Base-by-base conservation (phyloP, 331 rosid species). In the Phaseolus coccineus region DNA sequence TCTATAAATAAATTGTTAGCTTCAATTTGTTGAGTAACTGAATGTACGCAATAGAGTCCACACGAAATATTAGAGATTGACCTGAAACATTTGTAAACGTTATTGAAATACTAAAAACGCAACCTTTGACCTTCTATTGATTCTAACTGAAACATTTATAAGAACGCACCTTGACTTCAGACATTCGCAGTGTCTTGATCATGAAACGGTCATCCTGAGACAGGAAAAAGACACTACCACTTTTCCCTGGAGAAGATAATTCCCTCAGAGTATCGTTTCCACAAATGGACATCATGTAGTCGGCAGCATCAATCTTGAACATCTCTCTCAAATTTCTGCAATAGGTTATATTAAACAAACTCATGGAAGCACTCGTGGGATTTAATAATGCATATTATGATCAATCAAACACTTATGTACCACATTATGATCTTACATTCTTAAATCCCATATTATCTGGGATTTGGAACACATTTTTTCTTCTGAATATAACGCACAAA, bases 271-370 rank as follows among this genome's bases (percentile, higher is more conserved):
- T 88, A 85, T 94, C 98, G 81, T 91, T 94, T 84, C 98, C 98
- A 71, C 98, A 94, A 74, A 94, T 90, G 77, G 98, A 91, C 92
- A 94, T 94, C 98, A 94, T 94, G 88, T 94, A 94, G 82, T 94
- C 96, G 1, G 98, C 98, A 69, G 98, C 87, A 80, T 94, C 98
- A 84, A 94, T 94, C 89, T 90, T 91, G 88, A 94, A 94, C 91
- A 94, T 35, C 83, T 91, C 98, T 85, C 97, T 89, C 76, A 94
- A 85, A 86, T 94, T 90, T 90, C 98, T 93, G 84, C 53, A 82
- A 61, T 13, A 30, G 48, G 81, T 71, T 35, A 76, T 11, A 53
- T 15, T 53, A 40, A 40, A 61, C 55, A 84, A 62, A 77, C 2
- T 37, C 39, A 35, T 35, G 39, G 39, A 35, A 35, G 39, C 6